Evolutionary conservation across 176 grass and related monocot species (phyloP), one percentile per base, ranked within the genome.

Genomic region (Rhipidocladum racemiflorum): DNA sequence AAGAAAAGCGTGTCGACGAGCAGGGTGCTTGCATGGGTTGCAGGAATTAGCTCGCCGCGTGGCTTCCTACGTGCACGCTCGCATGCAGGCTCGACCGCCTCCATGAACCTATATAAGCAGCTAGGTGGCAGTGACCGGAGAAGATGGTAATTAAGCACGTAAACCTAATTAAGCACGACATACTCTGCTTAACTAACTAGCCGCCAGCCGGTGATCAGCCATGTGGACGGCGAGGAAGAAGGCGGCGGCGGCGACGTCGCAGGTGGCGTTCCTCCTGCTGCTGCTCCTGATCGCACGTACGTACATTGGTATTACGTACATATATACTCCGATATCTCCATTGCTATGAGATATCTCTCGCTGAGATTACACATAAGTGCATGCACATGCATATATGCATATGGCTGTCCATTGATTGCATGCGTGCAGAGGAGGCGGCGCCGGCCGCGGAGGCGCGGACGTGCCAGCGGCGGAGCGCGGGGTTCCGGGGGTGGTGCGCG

Each of bases 401-500:
- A 34, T 34, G 32, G 3, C 32, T 34, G 32, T 34, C 36, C 35
- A 36, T 38, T 38, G 36, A 38, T 38, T 43, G 13, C 2, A 10
- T 38, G 23, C 2, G 0, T 89, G 83, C 76, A 88, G 91, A 90
- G 44, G 77, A 93, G 7, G 46, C 21, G 35, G 7, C 7, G 70
- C 76, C 79, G 23, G 72, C 34, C 74, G 79, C 72, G 71, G 88
- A 91, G 81, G 88, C 85, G 53, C 78, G 68, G 56, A 1, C 81
- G 18, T 94, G 91, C 88, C 64, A 74, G 30, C 75, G 36, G 13
- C 85, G 74, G 25, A 94, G 91, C 78, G 54, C 29, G 11, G 75
- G 81, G 14, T 91, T 65, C 85, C 62, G 25, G 46, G 91, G 91
- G 24, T 0, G 1, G 0, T 94, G 88, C 83, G 0, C 50, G 4